Conservation (phyloP, 2,329 filamentous ascomycete species). For the Sporothrix euskadiensis region DNA sequence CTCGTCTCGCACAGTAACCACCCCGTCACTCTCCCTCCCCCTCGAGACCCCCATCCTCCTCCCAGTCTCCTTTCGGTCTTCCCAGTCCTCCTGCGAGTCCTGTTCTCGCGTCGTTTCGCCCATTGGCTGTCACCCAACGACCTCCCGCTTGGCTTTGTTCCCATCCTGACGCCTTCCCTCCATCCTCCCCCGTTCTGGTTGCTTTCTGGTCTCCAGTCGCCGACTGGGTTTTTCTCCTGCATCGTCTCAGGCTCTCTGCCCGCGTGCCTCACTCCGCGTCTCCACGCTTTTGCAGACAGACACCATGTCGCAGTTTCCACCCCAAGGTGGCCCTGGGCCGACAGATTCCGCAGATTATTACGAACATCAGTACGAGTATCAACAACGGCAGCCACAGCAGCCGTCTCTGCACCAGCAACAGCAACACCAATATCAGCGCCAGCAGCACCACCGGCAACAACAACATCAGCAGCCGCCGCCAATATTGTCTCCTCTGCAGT, state of each 20-base stretch:
- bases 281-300: constrained; percentile 47
- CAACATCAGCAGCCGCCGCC: constrained; percentile 3
- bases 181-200: neutral
- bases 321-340: constrained; percentile 47
- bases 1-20: constrained; percentile 11
- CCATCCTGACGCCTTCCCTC: constrained; percentile 19
- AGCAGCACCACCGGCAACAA: neutral
- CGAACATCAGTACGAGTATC: neutral
- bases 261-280: constrained; percentile 10
- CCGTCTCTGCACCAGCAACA: neutral
- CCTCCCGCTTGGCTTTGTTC: neutral
- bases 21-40: neutral
- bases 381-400: neutral
- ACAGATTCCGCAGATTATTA: constrained; percentile 24
- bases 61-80: neutral
- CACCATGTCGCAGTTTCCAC: constrained; percentile 57
- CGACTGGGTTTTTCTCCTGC: constrained; percentile 33
- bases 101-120: constrained; percentile 31
- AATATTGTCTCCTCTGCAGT: neutral
- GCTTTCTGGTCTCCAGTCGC: neutral
- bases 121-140: constrained; percentile 36
- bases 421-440: constrained; percentile 4
- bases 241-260: constrained; percentile 22
- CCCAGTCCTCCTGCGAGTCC: neutral
- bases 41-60: neutral